Evolutionary conservation across 1,139 yeast genomes (phyloP), one percentile per base, ranked within the genome.

Genomic region (Hansenula sp.): DNA sequence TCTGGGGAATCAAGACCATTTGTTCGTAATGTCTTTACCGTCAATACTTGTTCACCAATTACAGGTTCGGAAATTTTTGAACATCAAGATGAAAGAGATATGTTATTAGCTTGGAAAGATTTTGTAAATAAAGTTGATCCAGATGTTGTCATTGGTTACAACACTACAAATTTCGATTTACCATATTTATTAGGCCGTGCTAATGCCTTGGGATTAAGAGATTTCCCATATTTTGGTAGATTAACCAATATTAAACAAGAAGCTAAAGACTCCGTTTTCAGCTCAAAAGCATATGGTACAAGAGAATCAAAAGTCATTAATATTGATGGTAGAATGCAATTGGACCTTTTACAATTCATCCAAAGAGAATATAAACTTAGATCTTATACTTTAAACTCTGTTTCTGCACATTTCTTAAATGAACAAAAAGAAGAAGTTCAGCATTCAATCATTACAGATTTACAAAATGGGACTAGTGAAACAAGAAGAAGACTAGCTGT

Each of bases 401-500:
- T 94, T 0, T 86, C 96, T 5, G 95, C 98, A 0, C 90, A 89
- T 55, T 94, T 94, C 59, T 62, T 94, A 51, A 89, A 87, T 25
- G 98, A 94, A 55, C 98, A 94, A 56, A 94, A 94, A 57, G 99
- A 94, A 65, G 99, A 94, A 60, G 98, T 94, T 10, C 98, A 90
- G 47, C 96, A 90, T 62, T 86, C 97, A 3, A 92, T 92, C 52
- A 94, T 94, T 61, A 87, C 98, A 0, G 96, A 88, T 46, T 71
- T 94, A 44, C 97, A 92, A 55, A 87, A 90, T 55, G 98, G 98
- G 33, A 87, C 78, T 29, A 74, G 85, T 18, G 98, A 92, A 55
- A 86, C 97, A 0, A 79, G 99, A 65, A 71, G 98, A 63, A 76
- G 99, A 47, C 69, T 94, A 54, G 99, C 99, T 0, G 97, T 92